Conservation (phyloP, 176 grass and related monocot species). For the Oryza nivara region DNA sequence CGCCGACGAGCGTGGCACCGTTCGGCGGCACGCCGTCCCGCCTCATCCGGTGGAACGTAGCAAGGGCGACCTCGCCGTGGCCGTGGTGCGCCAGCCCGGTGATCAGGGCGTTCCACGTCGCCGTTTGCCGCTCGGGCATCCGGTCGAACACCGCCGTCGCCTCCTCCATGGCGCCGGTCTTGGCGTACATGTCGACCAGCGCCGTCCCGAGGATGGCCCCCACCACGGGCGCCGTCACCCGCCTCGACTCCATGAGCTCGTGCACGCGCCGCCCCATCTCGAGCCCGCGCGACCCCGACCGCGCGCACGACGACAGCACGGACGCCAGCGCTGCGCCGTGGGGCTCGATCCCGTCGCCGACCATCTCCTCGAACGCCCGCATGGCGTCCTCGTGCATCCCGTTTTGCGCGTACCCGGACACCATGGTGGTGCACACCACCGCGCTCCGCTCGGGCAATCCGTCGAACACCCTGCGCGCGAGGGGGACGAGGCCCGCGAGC, state of each 20-base stretch:
- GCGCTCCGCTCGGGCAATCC: conserved; percentile 27
- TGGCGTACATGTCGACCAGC: conserved; percentile 60
- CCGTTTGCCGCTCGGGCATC: conserved; percentile 35
- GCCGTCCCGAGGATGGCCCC: conserved; percentile 58
- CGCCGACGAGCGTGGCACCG: conserved; percentile 44
- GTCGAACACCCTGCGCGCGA: conserved; percentile 50
- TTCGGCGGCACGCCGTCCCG: conserved; percentile 39
- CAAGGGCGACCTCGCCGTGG: conserved; percentile 29
- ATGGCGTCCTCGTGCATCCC: conserved; percentile 38
- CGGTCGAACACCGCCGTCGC: conserved; percentile 39
- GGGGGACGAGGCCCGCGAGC: neutral
- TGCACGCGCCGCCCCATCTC: conserved; percentile 57
- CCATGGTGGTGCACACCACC: conserved; percentile 48
- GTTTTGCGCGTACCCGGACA: conserved; percentile 49
- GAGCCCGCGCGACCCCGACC: conserved; percentile 37
- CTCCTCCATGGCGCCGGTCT: conserved; percentile 45
- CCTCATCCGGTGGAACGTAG: conserved; percentile 40
- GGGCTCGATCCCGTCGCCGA: conserved; percentile 27
- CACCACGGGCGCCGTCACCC: conserved; percentile 18
- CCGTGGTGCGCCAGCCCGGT: conserved; percentile 53
- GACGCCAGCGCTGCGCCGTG: conserved; percentile 35
- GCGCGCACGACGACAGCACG: conserved; percentile 51
- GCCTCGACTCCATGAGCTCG: conserved; percentile 37
- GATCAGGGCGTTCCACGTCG: conserved; percentile 59
- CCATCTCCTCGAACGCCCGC: conserved; percentile 47